Evolutionary conservation across 1,139 yeast genomes (phyloP).

Genomic region (Geotrichum reessii): DNA sequence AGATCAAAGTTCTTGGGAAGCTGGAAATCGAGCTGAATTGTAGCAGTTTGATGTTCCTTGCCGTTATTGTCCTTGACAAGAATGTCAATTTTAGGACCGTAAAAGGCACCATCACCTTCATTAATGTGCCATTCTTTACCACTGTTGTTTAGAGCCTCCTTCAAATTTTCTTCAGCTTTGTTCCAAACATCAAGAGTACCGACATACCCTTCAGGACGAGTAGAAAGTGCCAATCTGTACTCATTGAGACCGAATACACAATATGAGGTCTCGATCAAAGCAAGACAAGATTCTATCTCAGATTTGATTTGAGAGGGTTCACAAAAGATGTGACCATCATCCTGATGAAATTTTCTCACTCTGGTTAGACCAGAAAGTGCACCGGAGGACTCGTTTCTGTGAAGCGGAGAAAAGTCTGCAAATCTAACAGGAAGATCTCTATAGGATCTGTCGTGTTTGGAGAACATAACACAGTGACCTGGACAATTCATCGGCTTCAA

Average conservation of each 20-base stretch:
- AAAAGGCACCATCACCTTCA: conserved; percentile 96
- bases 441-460: conserved; percentile 76
- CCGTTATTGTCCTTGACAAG: conserved; percentile 75
- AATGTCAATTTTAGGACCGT: conserved; percentile 90
- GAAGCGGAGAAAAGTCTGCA: conserved; percentile 90
- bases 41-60: conserved; percentile 90
- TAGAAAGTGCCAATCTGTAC: conserved; percentile 72
- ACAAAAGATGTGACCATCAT: conserved; percentile 97
- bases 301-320: conserved; percentile 69
- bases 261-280: conserved; percentile 72
- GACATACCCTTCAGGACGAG: conserved; percentile 81
- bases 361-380: conserved; percentile 92
- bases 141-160: conserved; percentile 56
- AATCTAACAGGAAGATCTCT: conserved; percentile 84
- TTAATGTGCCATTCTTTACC: conserved; percentile 67
- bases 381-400: conserved; percentile 93
- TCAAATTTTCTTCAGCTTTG: conserved; percentile 69
- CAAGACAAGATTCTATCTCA: conserved; percentile 71
- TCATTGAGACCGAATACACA: conserved; percentile 65
- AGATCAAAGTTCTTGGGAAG: conserved; percentile 73
- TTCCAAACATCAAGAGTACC: conserved; percentile 85
- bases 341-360: conserved; percentile 95
- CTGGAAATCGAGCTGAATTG: conserved; percentile 70
- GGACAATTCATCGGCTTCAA: conserved; percentile 97
- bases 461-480: conserved; percentile 87